Percentiles rank a stretch among this genome's conserved stretches.
Conservation (phyloP, 1,139 yeast genomes). For the Kurtzmaniella quercitrusa region DNA sequence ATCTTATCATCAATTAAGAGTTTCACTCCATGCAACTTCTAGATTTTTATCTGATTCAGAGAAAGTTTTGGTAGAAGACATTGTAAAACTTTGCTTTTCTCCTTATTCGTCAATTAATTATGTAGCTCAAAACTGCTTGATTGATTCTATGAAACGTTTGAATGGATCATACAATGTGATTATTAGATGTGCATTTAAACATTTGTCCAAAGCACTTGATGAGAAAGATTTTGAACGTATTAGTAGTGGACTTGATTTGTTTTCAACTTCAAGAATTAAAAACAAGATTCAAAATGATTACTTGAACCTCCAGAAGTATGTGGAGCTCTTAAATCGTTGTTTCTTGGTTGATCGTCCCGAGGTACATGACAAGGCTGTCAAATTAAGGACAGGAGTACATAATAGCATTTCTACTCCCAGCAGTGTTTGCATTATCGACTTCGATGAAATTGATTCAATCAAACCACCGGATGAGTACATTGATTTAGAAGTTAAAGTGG, state of each 20-base stretch:
- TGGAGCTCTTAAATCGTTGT: conserved; percentile 52
- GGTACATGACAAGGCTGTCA: conserved; percentile 49
- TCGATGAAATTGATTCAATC: conserved; percentile 43
- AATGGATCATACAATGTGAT: conserved; percentile 62
- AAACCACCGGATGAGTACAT: conserved; percentile 61
- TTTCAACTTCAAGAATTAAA: conserved; percentile 50
- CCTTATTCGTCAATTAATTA: conserved; percentile 66
- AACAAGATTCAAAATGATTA: conserved; percentile 57
- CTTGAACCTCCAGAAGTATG: conserved; percentile 43
- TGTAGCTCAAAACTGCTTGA: conserved; percentile 67
- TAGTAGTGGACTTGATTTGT: conserved; percentile 62
- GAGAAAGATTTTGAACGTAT: conserved; percentile 53
- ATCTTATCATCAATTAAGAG: conserved; percentile 71
- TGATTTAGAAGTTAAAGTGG: conserved; percentile 52
- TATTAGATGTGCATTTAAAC: conserved; percentile 45
- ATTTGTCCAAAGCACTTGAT: conserved; percentile 49
- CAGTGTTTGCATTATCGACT: conserved; percentile 52
- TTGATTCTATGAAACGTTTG: conserved; percentile 69
- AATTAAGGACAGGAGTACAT: conserved; percentile 44
- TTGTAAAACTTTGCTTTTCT: conserved; percentile 66
- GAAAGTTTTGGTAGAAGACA: conserved; percentile 57
- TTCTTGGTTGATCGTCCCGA: conserved; percentile 55
- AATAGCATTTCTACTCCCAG: conserved; percentile 54
- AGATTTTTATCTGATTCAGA: conserved; percentile 71
- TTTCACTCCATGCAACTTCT: conserved; percentile 70